Conservation (phyloP, 2,329 filamentous ascomycete genomes). For the Chalara sp. region DNA sequence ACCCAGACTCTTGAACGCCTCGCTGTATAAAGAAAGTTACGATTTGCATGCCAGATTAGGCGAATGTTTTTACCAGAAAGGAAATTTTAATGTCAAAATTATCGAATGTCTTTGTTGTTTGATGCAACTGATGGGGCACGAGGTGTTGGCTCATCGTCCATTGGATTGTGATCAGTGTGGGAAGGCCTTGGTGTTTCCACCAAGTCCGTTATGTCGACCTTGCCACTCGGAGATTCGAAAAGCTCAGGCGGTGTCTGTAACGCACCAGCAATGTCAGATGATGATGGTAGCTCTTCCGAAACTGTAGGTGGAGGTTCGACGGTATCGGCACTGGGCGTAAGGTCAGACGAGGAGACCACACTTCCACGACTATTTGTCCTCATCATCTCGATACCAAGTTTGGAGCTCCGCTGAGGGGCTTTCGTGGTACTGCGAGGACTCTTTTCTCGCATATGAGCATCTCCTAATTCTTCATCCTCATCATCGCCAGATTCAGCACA, state of each 20-base stretch:
- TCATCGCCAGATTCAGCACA: conserved; percentile 86
- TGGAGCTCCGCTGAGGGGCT: conserved; percentile 64
- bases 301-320: conserved; percentile 23
- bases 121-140: conserved; percentile 17
- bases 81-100: not conserved
- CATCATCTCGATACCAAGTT: conserved; percentile 96
- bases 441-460: conserved; percentile 33
- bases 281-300: conserved; percentile 17
- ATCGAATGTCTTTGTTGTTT: conserved; percentile 4
- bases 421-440: conserved; percentile 45
- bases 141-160: conserved; percentile 22
- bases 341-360: conserved; percentile 35
- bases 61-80: not conserved
- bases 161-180: conserved; percentile 21
- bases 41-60: not conserved
- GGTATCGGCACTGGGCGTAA: conserved; percentile 15
- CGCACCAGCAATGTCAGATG: conserved; percentile 19
- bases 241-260: conserved; percentile 22
- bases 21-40: conserved; percentile 4
- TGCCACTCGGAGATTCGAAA: conserved; percentile 15
- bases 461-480: conserved; percentile 84
- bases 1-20: conserved; percentile 5
- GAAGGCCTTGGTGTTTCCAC: conserved; percentile 22
- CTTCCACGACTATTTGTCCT: conserved; percentile 91
- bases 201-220: conserved; percentile 17